A percentile compares a stretch with the other conserved stretches of the same genome.
phyloP scores from a whole-genome alignment of 441 rosid species.

The Corymbia calophylla region DNA sequence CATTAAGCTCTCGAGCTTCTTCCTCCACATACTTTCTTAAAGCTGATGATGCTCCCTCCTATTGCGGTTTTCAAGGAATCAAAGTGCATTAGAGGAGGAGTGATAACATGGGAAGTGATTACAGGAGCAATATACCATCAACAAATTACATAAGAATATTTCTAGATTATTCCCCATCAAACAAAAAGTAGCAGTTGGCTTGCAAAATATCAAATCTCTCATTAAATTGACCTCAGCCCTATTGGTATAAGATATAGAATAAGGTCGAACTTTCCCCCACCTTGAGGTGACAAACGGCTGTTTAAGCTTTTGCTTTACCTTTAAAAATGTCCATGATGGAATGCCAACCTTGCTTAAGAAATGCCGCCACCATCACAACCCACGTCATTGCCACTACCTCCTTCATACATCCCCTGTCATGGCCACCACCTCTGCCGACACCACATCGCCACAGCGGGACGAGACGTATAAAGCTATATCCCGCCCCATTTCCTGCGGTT shows the following conservation, averaged over 20 bases:
- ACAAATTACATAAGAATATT: neutral
- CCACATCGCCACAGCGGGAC: neutral
- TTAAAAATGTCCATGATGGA: neutral
- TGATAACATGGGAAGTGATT: neutral
- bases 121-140: neutral
- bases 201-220: neutral
- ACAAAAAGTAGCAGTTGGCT: neutral
- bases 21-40: conserved; percentile 86
- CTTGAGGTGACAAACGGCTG: neutral
- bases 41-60: conserved; percentile 86
- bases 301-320: neutral
- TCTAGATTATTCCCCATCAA: neutral
- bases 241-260: neutral
- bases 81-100: neutral
- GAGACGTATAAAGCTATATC: neutral
- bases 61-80: neutral
- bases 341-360: neutral
- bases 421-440: neutral
- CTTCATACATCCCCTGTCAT: neutral
- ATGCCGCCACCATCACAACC: neutral
- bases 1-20: conserved; percentile 81
- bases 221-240: neutral
- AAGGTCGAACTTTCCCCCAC: neutral
- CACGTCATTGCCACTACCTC: neutral
- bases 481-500: neutral